Evolutionary conservation across 2,329 filamentous ascomycete species (phyloP).

Genomic region (Raffaelea deltoideospora): DNA sequence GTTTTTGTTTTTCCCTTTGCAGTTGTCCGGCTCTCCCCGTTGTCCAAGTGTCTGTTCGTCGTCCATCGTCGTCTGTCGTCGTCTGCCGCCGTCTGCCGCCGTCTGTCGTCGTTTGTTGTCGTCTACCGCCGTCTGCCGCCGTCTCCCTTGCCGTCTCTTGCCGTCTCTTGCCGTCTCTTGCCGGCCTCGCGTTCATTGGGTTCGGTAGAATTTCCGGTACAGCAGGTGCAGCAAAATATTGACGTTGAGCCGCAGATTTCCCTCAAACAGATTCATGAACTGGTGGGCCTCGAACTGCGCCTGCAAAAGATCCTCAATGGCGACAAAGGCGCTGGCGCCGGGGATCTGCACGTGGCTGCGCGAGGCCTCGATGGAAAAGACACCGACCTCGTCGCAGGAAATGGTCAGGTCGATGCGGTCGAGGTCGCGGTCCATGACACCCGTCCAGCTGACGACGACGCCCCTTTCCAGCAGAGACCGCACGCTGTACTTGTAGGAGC

Average conservation of each 20-base stretch:
- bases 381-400: slow-evolving; percentile 80
- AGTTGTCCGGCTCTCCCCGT: too few species aligned
- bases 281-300: slow-evolving; percentile 96
- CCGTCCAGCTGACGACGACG: slow-evolving; percentile 82
- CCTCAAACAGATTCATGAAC: slow-evolving; percentile 89
- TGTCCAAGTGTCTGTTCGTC: neutral
- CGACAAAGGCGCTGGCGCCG: slow-evolving; percentile 73
- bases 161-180: too few species aligned
- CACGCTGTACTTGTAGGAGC: slow-evolving; percentile 93
- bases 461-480: slow-evolving; percentile 83
- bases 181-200: slow-evolving; percentile 27
- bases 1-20: too few species aligned
- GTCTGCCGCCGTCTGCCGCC: neutral
- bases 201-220: slow-evolving; percentile 96
- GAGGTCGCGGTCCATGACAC: slow-evolving; percentile 70
- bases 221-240: slow-evolving; percentile 92
- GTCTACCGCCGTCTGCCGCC: neutral
- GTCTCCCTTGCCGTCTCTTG: neutral
- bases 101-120: slow-evolving; percentile 1
- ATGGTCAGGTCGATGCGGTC: slow-evolving; percentile 90
- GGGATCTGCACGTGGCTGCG: slow-evolving; percentile 92
- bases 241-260: slow-evolving; percentile 75
- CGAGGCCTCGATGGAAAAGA: slow-evolving; percentile 85
- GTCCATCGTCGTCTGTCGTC: neutral
- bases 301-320: slow-evolving; percentile 85